Percentiles rank a stretch among this genome's conserved stretches.
phyloP scores from a whole-genome alignment of 768 basidiomycete genomes.

The Scleroderma citrinum region DNA sequence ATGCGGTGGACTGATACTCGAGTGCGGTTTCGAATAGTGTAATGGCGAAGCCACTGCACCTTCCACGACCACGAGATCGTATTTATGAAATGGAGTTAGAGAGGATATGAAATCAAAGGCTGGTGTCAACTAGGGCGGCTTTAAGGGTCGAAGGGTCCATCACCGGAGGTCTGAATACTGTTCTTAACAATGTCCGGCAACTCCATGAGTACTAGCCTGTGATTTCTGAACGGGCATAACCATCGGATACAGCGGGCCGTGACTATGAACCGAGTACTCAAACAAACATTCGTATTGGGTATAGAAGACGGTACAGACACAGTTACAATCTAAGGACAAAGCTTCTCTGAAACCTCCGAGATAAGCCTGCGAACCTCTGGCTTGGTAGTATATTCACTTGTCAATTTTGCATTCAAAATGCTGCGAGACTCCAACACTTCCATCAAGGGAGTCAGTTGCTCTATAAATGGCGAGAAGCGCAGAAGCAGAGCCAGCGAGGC shows the following conservation, averaged over 20 bases:
- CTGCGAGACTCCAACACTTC: slow-evolving; percentile 62
- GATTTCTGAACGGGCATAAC: background rate
- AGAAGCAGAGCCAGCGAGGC: slow-evolving; percentile 75
- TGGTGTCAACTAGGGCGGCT: background rate
- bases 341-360: slow-evolving; percentile 50
- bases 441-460: slow-evolving; percentile 51
- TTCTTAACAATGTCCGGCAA: background rate
- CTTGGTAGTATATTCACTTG: slow-evolving; percentile 49
- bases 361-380: slow-evolving; percentile 62
- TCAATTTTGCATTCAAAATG: slow-evolving; percentile 54
- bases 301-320: background rate
- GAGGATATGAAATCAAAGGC: slow-evolving; percentile 1
- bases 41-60: slow-evolving; percentile 4
- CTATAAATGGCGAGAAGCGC: slow-evolving; percentile 67
- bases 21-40: background rate
- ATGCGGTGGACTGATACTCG: slow-evolving; percentile 5
- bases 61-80: slow-evolving; percentile 2
- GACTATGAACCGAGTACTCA: background rate
- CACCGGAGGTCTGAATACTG: background rate
- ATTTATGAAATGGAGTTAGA: slow-evolving; percentile 14
- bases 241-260: background rate
- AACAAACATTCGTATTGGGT: background rate
- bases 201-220: background rate
- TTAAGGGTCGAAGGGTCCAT: background rate
- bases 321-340: slow-evolving; percentile 25